Evolutionary conservation across 1,284 basidiomycete genomes (phyloP).

Genomic region (Austropuccinia psidii): DNA sequence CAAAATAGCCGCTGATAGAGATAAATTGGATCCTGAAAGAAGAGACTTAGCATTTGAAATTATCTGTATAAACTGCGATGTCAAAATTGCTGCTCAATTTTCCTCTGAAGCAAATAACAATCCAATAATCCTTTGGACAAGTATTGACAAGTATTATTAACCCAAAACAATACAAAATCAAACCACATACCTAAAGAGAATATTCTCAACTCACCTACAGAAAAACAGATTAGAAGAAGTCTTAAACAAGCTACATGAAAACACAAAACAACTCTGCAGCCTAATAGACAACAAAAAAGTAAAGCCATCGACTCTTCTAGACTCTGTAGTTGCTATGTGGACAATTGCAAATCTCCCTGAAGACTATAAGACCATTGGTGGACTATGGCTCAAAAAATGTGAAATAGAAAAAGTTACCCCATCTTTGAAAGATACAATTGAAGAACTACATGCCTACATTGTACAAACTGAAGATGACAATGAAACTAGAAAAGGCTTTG

Average conservation of each 20-base stretch:
- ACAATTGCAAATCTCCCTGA: not conserved
- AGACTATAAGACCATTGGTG: not conserved
- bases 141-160: not conserved
- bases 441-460: not conserved
- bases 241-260: not conserved
- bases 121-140: not conserved
- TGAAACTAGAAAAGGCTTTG: not conserved
- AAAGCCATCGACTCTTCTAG: not conserved
- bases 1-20: not conserved
- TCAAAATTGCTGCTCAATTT: not conserved
- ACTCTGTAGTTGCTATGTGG: not conserved
- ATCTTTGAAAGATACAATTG: not conserved
- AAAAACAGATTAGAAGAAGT: not conserved
- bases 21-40: not conserved
- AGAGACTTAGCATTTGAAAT: not conserved
- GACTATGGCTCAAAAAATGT: not conserved
- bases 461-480: not conserved
- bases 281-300: not conserved
- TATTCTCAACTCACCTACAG: not conserved
- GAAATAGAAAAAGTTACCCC: not conserved
- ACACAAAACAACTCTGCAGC: not conserved
- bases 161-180: constrained; percentile 2
- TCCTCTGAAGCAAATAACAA: not conserved
- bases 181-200: not conserved
- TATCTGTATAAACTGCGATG: not conserved